A percentile compares a stretch with the other conserved stretches of the same genome.
Evolutionary conservation across 2,329 filamentous ascomycete species (phyloP).

Genomic region (Onygena corvina): DNA sequence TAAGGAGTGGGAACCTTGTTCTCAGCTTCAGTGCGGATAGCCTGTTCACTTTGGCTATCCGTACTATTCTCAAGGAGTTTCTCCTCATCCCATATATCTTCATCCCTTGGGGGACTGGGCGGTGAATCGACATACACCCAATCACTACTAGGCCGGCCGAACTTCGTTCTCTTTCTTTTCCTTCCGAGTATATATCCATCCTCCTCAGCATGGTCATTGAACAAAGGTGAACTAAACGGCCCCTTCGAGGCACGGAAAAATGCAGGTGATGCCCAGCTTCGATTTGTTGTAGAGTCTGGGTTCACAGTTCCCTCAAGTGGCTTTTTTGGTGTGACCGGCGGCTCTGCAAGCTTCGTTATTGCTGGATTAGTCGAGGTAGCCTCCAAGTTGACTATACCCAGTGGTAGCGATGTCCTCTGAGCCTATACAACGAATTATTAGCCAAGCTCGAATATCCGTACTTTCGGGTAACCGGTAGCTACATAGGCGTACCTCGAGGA

Average conservation of each 20-base stretch:
- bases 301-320: background rate
- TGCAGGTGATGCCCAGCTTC: slow-evolving; percentile 59
- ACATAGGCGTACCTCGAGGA: slow-evolving; percentile 26
- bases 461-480: background rate
- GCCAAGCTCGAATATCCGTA: background rate
- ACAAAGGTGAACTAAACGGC: slow-evolving; percentile 53
- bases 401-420: background rate
- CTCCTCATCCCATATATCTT: slow-evolving; percentile 10
- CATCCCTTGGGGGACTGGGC: slow-evolving; percentile 44
- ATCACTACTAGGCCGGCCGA: slow-evolving; percentile 51
- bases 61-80: slow-evolving; percentile 7
- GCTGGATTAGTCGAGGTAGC: background rate
- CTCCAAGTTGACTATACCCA: background rate
- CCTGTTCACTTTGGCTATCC: background rate
- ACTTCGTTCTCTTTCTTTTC: slow-evolving; percentile 58
- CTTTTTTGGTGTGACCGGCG: background rate
- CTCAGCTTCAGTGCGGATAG: background rate
- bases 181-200: slow-evolving; percentile 49
- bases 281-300: background rate
- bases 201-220: slow-evolving; percentile 57
- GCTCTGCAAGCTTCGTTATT: background rate
- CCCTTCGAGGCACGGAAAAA: slow-evolving; percentile 61
- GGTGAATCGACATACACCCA: slow-evolving; percentile 68
- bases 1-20: background rate
- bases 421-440: background rate